phyloP scores from a whole-genome alignment of 495 filamentous ascomycete genomes.

The Penicillium mononematosum region DNA sequence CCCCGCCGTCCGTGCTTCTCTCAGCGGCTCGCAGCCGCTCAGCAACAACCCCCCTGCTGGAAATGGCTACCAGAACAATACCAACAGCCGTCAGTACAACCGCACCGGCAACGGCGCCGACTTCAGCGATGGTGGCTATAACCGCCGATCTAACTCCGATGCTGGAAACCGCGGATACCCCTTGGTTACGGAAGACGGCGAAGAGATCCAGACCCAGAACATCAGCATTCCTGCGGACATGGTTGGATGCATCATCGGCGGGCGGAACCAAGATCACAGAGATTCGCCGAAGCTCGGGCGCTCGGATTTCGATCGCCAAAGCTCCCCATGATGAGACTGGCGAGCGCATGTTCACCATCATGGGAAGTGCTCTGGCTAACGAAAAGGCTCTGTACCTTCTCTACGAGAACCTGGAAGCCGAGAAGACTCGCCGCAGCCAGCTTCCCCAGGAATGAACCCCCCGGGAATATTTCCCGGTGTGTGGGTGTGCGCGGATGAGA shows the following conservation, averaged over 20 bases:
- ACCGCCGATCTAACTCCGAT: constrained; percentile 81
- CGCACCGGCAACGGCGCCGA: constrained; percentile 96
- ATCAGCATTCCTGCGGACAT: constrained; percentile 99
- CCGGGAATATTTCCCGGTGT: constrained; percentile 17
- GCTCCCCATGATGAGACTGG: constrained; percentile 95
- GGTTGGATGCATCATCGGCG: constrained; percentile 98
- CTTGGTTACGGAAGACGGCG: constrained; percentile 88
- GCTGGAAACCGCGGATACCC: constrained; percentile 67
- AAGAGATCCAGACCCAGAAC: constrained; percentile 97
- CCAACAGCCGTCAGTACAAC: constrained; percentile 73
- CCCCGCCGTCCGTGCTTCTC: constrained; percentile 80
- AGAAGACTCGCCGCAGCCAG: constrained; percentile 94
- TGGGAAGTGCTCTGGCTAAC: constrained; percentile 85
- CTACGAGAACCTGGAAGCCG: constrained; percentile 97
- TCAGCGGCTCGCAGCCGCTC: constrained; percentile 48
- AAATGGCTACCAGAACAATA: constrained; percentile 40
- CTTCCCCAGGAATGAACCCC: constrained; percentile 62
- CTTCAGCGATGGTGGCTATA: constrained; percentile 80
- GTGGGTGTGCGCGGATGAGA: constrained; percentile 19
- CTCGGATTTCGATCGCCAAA: constrained; percentile 97
- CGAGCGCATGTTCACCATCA: constrained; percentile 99
- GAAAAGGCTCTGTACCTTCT: constrained; percentile 94
- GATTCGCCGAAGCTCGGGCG: constrained; percentile 92
- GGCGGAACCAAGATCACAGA: constrained; percentile 95
- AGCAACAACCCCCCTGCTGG: constrained; percentile 34